Conservation (phyloP, 768 basidiomycete genomes). For the Cystofilobasidium capitatum region DNA sequence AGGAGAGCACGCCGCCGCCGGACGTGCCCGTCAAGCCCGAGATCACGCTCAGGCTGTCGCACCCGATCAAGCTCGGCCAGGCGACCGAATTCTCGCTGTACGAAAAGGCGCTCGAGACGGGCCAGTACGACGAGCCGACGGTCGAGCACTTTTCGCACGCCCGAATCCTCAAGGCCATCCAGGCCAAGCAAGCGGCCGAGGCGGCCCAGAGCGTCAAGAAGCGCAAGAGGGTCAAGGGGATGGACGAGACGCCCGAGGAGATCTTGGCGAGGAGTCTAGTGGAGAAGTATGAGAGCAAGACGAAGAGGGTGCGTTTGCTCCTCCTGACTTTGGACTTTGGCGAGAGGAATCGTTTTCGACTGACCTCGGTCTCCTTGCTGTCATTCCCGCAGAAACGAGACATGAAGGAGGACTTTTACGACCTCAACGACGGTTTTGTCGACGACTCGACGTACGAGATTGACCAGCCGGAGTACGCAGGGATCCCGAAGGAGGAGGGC, state of each 20-base stretch:
- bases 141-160: conserved; percentile 11
- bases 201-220: neutral
- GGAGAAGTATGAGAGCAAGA: conserved; percentile 33
- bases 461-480: conserved; percentile 83
- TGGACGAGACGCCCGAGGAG: conserved; percentile 13
- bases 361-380: neutral
- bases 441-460: conserved; percentile 89
- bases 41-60: conserved; percentile 20
- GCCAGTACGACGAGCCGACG: conserved; percentile 16
- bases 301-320: conserved; percentile 25
- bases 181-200: neutral
- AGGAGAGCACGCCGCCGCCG: conserved; percentile 2
- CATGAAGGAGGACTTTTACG: conserved; percentile 52
- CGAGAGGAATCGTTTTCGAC: neutral
- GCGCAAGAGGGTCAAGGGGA: conserved; percentile 7
- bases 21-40: conserved; percentile 12
- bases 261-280: conserved; percentile 28
- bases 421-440: conserved; percentile 84
- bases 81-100: conserved; percentile 16
- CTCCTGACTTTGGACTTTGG: neutral
- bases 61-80: neutral
- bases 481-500: conserved; percentile 67
- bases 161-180: neutral
- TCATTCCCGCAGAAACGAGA: conserved; percentile 9
- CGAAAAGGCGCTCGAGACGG: conserved; percentile 20